These are phyloP conservation scores for Ogataea henricii DNA, from an alignment of 805 yeast genomes.

Conservation along the genomic window DNA sequence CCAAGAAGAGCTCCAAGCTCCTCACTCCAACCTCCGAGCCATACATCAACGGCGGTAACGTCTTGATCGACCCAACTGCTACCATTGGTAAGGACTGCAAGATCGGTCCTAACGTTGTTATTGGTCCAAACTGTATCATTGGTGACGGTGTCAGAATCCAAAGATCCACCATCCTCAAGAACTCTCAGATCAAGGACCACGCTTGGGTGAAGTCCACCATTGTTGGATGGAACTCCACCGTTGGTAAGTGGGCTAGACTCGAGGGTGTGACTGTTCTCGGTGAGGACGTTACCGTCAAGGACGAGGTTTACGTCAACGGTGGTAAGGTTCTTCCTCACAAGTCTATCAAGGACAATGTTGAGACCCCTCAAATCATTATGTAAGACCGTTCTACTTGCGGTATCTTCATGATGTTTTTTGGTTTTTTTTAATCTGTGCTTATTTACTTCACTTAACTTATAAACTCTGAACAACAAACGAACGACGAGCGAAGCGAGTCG, in stretches of 20 bases:
- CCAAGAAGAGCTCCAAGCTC: slow-evolving; percentile 74
- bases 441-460: slow-evolving; percentile 4
- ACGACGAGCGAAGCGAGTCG: no score
- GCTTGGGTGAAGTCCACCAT: slow-evolving; percentile 97
- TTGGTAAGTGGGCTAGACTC: slow-evolving; percentile 98
- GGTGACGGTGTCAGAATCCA: slow-evolving; percentile 99
- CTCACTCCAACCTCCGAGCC: slow-evolving; percentile 63
- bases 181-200: slow-evolving; percentile 92
- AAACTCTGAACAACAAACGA: no score
- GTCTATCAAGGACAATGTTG: slow-evolving; percentile 93
- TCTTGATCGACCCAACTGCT: slow-evolving; percentile 92
- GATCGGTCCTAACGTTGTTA: slow-evolving; percentile 97
- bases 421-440: slow-evolving; percentile 6
- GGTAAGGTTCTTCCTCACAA: slow-evolving; percentile 99
- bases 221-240: slow-evolving; percentile 98
- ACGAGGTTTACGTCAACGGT: slow-evolving; percentile 98
- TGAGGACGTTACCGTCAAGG: slow-evolving; percentile 98
- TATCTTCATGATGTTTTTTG: slow-evolving; percentile 5
- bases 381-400: slow-evolving; percentile 38
- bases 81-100: slow-evolving; percentile 89
- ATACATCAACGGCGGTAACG: slow-evolving; percentile 88
- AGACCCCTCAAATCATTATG: slow-evolving; percentile 98
- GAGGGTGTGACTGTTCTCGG: slow-evolving; percentile 98
- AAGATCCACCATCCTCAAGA: slow-evolving; percentile 88
- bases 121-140: slow-evolving; percentile 93